These are phyloP conservation scores for Pascua guehoae DNA, from an alignment of 1,284 basidiomycete genomes.

Conservation along the genomic window DNA sequence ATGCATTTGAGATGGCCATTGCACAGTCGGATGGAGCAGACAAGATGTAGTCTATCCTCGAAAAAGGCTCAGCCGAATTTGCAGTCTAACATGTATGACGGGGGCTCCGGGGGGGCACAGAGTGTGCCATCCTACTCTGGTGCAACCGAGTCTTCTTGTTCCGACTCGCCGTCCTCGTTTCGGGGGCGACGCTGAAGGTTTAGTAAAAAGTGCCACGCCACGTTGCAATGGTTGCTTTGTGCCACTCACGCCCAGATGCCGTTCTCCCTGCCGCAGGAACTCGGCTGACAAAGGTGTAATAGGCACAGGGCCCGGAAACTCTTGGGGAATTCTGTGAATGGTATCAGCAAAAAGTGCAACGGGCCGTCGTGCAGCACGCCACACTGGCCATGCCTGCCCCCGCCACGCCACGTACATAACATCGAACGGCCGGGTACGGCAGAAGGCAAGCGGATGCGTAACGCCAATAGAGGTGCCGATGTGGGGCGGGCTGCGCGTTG, in stretches of 20 bases:
- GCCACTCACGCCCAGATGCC: conserved; percentile 18
- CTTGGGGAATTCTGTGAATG: conserved; percentile 13
- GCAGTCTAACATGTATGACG: not conserved
- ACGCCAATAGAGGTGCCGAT: conserved; percentile 22
- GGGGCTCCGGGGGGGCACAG: not conserved
- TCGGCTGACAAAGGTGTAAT: conserved; percentile 18
- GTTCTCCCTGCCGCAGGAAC: conserved; percentile 21
- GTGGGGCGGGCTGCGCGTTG: conserved; percentile 15
- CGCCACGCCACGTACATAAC: conserved; percentile 19
- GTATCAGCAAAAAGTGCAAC: not conserved
- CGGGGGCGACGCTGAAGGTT: conserved; percentile 16
- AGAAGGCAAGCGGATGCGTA: conserved; percentile 16
- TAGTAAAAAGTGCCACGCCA: conserved; percentile 2
- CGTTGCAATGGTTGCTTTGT: not conserved
- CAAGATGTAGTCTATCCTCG: not conserved
- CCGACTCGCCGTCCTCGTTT: conserved; percentile 18
- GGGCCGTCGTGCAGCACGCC: not conserved
- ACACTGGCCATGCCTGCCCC: not conserved
- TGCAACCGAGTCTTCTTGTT: conserved; percentile 10
- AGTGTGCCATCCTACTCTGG: not conserved
- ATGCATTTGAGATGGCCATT: not conserved
- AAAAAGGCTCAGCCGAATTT: not conserved
- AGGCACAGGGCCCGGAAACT: conserved; percentile 18
- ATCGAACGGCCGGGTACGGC: conserved; percentile 14
- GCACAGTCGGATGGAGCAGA: not conserved